These are phyloP conservation scores for Sporothrix pseudoabietina DNA, from an alignment of 2,329 filamentous ascomycete species.

Conservation along the genomic window DNA sequence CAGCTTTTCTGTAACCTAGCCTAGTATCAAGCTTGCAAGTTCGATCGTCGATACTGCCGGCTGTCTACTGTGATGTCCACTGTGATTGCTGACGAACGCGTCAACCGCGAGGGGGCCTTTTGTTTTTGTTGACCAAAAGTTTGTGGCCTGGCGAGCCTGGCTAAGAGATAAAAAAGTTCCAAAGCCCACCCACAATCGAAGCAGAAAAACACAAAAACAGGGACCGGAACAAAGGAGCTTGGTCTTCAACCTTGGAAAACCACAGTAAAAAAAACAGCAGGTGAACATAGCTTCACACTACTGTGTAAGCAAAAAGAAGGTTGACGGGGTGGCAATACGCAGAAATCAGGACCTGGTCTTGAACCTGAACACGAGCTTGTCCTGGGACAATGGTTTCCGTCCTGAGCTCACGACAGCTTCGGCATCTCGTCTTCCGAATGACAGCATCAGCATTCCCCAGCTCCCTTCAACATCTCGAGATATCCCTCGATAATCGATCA, in stretches of 20 bases:
- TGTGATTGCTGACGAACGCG: not conserved
- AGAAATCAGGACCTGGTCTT: not conserved
- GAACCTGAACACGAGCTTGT: not conserved
- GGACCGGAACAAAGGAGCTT: not conserved
- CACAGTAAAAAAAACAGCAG: not conserved
- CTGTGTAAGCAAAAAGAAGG: not conserved
- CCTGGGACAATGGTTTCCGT: not conserved
- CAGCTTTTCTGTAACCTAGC: not conserved
- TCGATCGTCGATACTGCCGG: not conserved
- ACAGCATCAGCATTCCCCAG: not conserved
- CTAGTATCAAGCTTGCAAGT: constrained; percentile 4
- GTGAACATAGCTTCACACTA: not conserved
- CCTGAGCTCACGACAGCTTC: not conserved
- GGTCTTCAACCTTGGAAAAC: constrained; percentile 3
- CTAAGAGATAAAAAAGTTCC: too few species aligned
- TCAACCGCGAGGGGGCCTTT: not conserved
- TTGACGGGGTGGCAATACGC: not conserved
- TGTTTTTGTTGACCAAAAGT: constrained; percentile 4
- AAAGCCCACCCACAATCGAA: not conserved
- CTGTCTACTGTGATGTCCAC: not conserved
- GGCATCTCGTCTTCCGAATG: not conserved
- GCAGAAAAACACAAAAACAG: not conserved
- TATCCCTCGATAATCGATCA: not conserved
- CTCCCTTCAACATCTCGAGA: not conserved
- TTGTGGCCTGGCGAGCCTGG: not conserved